Conservation (phyloP, 139 green algal genomes). For the Chlamydomonas eustigma region DNA sequence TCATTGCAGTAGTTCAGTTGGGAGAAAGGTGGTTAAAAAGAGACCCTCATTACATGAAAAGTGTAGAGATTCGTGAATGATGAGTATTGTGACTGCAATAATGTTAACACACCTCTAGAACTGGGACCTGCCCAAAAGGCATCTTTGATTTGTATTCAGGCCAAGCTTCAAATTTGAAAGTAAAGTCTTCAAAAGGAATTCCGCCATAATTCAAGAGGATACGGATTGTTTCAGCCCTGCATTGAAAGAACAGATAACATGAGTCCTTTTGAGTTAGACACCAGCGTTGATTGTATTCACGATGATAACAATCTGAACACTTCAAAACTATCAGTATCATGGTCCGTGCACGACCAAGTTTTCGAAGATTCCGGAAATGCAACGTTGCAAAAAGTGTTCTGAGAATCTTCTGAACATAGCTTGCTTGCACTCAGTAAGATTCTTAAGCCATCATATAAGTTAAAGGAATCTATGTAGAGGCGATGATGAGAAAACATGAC, state of each 20-base stretch:
- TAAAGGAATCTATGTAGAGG: neutral
- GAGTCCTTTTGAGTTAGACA: neutral
- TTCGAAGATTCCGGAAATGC: neutral
- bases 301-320: neutral
- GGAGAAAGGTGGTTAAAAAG: neutral
- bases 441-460: neutral
- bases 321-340: neutral
- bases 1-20: no score
- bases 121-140: constrained; percentile 36
- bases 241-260: neutral
- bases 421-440: neutral
- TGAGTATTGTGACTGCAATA: neutral
- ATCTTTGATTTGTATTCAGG: constrained; percentile 25
- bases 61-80: neutral
- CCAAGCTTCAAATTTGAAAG: neutral
- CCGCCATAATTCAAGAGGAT: neutral
- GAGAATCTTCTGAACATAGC: neutral
- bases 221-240: constrained; percentile 4
- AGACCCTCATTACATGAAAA: neutral
- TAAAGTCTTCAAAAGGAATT: constrained; percentile 8
- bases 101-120: constrained; percentile 31
- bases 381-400: neutral
- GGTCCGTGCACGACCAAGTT: neutral
- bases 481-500: neutral
- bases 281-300: neutral